Evolutionary conservation across 2,329 filamentous ascomycete genomes (phyloP), one percentile per base, ranked within the genome.

Genomic region (Acephala macrosclerotiorum): DNA sequence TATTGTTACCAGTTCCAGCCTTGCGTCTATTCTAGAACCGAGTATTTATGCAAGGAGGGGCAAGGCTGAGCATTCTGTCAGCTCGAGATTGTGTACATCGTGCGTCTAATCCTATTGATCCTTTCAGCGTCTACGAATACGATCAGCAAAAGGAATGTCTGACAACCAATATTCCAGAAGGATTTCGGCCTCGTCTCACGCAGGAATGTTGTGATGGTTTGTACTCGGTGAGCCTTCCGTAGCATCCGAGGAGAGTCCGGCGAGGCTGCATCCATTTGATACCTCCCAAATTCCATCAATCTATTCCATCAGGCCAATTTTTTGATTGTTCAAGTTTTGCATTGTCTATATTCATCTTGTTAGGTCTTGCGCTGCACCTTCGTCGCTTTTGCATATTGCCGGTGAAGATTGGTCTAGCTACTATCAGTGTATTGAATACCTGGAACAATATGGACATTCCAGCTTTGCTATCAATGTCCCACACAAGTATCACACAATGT

Each of bases 31-130:
- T 22, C 9, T 26, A 20, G 22, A 20, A 49, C n/a, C n/a, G 45
- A 29, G 22, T 18, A 25, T 33, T 29, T 29, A 29, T 53, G 49
- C 49, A 53, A 53, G 49, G 18, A 53, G 11, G 25, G 49, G 22
- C 49, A 18, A 53, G 49, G 49, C 49, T 53, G 49, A 26, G 12
- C 5, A 42, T 14, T n/a, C 38, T 42, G 49, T 53, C 49, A 53
- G 49, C 47, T 29, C 14, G 9, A 29, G 29, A 33, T n/a, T n/a
- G n/a, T n/a, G 29, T 49, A 6, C 40, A 42, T 42, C 40, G 1
- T 42, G 5, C 11, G n/a, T 49, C n/a, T 29, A 33, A 53, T 53
- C 49, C 49, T 53, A 33, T 53, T 53, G 49, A 26, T 53, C 49
- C 49, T 53, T 18, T 26, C 6, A 25, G 25, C 18, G 26, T 16